Evolutionary conservation across 169 alveolate genomes (phyloP).

Genomic region (Blepharisma undulans): DNA sequence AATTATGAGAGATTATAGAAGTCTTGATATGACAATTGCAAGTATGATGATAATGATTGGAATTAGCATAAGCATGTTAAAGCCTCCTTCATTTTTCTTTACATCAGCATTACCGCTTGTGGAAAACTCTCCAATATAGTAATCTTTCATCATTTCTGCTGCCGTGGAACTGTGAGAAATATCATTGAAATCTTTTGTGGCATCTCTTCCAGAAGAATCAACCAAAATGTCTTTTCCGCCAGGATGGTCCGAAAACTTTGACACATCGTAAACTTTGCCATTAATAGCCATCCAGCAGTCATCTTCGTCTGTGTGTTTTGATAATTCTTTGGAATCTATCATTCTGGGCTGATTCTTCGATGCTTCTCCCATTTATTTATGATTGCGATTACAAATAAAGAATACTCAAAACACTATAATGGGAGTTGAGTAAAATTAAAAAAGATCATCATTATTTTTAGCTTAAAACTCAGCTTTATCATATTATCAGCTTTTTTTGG

Average conservation of each 20-base stretch:
- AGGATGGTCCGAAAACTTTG: conserved; percentile 57
- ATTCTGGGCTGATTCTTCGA: background rate
- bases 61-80: background rate
- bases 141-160: background rate
- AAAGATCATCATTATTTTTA: too few relatives aligned
- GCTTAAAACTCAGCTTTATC: too few relatives aligned
- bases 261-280: conserved; percentile 77
- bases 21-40: background rate
- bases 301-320: conserved; percentile 66
- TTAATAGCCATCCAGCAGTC: conserved; percentile 73
- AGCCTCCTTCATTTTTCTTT: background rate
- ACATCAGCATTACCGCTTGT: background rate
- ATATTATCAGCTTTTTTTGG: too few relatives aligned
- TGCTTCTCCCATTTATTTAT: background rate
- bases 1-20: background rate
- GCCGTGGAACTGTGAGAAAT: conserved; percentile 1
- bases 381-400: background rate
- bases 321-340: conserved; percentile 47
- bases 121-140: background rate
- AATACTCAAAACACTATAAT: too few relatives aligned
- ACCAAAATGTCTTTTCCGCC: conserved; percentile 55
- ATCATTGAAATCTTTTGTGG: conserved; percentile 41
- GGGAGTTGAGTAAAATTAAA: too few relatives aligned
- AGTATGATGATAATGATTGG: background rate
- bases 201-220: conserved; percentile 49